Percentiles rank a stretch among this genome's conserved stretches.
Conservation (phyloP, 495 filamentous ascomycete species). For the Eremomyces bilateralis region DNA sequence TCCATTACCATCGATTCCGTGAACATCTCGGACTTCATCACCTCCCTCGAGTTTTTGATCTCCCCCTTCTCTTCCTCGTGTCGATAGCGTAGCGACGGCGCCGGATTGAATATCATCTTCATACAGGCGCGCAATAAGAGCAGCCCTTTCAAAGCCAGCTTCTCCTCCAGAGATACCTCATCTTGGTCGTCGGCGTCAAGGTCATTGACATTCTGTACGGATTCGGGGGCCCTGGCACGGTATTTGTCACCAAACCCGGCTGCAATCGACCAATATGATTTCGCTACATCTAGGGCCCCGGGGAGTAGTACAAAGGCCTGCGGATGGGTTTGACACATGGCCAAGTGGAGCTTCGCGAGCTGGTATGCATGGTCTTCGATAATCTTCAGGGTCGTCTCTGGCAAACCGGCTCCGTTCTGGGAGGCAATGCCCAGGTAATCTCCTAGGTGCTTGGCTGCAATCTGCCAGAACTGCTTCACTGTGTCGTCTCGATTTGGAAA, state of each 20-base stretch:
- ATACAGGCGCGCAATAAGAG: conserved; percentile 65
- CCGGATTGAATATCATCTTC: conserved; percentile 59
- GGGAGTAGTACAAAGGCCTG: conserved; percentile 64
- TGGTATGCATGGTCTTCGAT: conserved; percentile 76
- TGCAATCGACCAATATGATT: conserved; percentile 65
- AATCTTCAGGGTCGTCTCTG: conserved; percentile 21
- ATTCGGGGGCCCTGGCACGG: conserved; percentile 23
- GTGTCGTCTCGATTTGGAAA: conserved; percentile 55
- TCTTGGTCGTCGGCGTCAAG: conserved; percentile 28
- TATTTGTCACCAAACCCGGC: conserved; percentile 52
- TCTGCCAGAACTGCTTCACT: conserved; percentile 55
- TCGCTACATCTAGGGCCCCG: conserved; percentile 49
- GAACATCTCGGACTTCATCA: conserved; percentile 49
- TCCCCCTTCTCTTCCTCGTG: conserved; percentile 47
- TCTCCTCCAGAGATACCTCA: conserved; percentile 42
- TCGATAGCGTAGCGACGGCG: conserved; percentile 61
- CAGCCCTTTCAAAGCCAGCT: conserved; percentile 56
- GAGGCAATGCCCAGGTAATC: conserved; percentile 35
- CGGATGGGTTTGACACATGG: conserved; percentile 55
- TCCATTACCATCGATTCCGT: conserved; percentile 50
- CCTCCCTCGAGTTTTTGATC: conserved; percentile 36
- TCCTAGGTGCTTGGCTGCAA: conserved; percentile 47
- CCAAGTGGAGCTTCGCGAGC: conserved; percentile 73
- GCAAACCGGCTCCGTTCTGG: conserved; percentile 26
- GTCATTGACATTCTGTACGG: conserved; percentile 25